Conservation (phyloP, 352 stramenopile genomes). For the Globisporangium okanoganense region DNA sequence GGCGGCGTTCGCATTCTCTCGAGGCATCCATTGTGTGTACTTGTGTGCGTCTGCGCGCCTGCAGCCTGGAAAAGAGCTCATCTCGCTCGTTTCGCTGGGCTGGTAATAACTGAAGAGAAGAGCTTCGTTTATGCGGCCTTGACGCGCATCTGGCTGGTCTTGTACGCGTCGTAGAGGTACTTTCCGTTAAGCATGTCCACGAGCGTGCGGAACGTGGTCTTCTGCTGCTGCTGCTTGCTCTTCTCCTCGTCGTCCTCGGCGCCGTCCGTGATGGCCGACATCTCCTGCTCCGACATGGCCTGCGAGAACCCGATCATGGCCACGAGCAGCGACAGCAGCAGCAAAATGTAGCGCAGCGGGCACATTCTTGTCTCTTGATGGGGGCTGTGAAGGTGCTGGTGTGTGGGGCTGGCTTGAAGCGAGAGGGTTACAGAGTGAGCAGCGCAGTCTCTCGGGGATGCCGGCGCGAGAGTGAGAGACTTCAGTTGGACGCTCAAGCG, state of each 20-base stretch:
- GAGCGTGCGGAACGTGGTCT: conserved; percentile 68
- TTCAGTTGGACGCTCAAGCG: neutral
- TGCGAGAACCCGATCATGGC: conserved; percentile 82
- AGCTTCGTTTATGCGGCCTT: conserved; percentile 37
- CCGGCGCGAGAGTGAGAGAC: neutral
- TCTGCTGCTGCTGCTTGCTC: conserved; percentile 36
- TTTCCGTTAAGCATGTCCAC: conserved; percentile 87
- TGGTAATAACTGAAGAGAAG: conserved; percentile 13
- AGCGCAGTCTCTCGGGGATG: neutral
- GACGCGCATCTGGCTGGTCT: conserved; percentile 52
- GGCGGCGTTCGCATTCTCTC: neutral
- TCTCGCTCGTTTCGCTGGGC: neutral
- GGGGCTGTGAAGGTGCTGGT: neutral
- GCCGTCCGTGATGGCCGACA: conserved; percentile 47
- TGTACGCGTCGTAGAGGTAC: conserved; percentile 85
- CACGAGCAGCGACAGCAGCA: conserved; percentile 79
- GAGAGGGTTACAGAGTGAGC: conserved; percentile 12
- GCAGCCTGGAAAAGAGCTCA: neutral
- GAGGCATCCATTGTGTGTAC: neutral
- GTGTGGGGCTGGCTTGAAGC: neutral
- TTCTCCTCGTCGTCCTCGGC: conserved; percentile 56
- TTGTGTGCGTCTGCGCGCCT: neutral
- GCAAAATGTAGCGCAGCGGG: conserved; percentile 82
- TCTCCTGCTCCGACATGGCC: conserved; percentile 68
- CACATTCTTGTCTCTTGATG: conserved; percentile 41